Base-by-base conservation (phyloP, 176 grass and related monocot genomes). In the Echinochloa phyllopogon region DNA sequence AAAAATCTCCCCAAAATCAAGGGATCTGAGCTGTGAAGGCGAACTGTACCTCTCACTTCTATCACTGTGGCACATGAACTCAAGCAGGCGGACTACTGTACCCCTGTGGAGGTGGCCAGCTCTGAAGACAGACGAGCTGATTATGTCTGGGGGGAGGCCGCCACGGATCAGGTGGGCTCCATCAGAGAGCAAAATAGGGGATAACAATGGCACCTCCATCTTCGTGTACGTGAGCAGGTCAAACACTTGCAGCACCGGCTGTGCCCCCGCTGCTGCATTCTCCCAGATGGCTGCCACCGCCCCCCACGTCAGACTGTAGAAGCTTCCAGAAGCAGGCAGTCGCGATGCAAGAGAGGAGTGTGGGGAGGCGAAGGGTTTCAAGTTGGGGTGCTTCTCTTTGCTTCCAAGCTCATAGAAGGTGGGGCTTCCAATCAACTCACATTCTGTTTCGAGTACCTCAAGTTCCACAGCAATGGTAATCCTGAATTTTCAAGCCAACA, bases 401-500 rank as follows among this genome's bases (percentile, higher is more conserved):
- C 12, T 24, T 70, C 66, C 38, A 44, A 44, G 20, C 10, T 44
- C 39, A 69, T 69, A 69, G 39, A 69, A 69, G 4, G 20, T 69
- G 41, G 66, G 66, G 66, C 21, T 69, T 44, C 67, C 67, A 70
- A 70, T 70, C 67, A 70, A 23, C 67, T 45, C 40, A 44, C 21
- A 44, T 43, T 69, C 67, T 45, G 10, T 45, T 45, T 70, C 41
- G 10, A 70, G 67, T 44, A 70, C 67, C 41, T 69, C 66, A 69
- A 69, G 68, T 71, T 71, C 68, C 68, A 47, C 68, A 24, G 68
- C 68, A 24, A 47, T 71, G 40, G 41, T 23, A 24, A 71, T 45
- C 68, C 40, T 71, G 68, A 45, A 45, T 45, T 71, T 71, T 71
- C 41, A 71, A 45, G 68, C 11, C 68, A 71, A 71, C 40, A 52